phyloP scores from a whole-genome alignment of 192 early-diverging fungal species.

The Gonapodya prolifera region DNA sequence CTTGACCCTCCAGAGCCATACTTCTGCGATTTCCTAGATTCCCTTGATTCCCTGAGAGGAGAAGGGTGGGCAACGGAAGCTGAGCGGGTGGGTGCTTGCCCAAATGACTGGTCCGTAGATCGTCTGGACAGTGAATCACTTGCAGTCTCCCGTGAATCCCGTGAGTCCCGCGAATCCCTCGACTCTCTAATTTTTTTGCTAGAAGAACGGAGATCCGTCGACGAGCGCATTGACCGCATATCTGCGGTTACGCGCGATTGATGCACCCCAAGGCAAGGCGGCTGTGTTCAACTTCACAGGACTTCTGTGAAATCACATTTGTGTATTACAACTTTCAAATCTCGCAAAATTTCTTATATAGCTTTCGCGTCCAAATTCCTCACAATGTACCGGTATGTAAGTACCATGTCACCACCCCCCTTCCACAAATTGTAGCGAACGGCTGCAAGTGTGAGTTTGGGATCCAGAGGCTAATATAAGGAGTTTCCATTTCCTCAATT shows the following conservation, averaged over 20 bases:
- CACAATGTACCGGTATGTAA: not conserved
- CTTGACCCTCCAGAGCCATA: not conserved
- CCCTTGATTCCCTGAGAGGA: not conserved
- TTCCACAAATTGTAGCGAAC: slow-evolving; percentile 56
- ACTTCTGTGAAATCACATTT: too few species aligned
- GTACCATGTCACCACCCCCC: slow-evolving; percentile 28
- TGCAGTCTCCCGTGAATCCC: not conserved
- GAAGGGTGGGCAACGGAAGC: not conserved
- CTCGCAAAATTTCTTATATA: too few species aligned
- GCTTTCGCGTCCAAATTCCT: not conserved
- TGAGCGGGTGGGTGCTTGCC: not conserved
- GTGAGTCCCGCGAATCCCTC: not conserved
- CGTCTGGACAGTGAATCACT: not conserved
- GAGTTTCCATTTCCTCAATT: too few species aligned
- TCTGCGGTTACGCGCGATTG: too few species aligned
- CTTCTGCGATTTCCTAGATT: not conserved
- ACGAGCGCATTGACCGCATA: not conserved
- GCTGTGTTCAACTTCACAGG: too few species aligned
- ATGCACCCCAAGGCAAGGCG: too few species aligned
- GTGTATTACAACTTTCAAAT: too few species aligned
- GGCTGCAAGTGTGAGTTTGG: slow-evolving; percentile 59
- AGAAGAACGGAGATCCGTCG: not conserved
- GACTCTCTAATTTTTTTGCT: not conserved
- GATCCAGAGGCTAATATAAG: slow-evolving; percentile 18
- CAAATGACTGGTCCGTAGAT: not conserved